Conservation (phyloP, 345 rosid genomes). For the Firmiana major region DNA sequence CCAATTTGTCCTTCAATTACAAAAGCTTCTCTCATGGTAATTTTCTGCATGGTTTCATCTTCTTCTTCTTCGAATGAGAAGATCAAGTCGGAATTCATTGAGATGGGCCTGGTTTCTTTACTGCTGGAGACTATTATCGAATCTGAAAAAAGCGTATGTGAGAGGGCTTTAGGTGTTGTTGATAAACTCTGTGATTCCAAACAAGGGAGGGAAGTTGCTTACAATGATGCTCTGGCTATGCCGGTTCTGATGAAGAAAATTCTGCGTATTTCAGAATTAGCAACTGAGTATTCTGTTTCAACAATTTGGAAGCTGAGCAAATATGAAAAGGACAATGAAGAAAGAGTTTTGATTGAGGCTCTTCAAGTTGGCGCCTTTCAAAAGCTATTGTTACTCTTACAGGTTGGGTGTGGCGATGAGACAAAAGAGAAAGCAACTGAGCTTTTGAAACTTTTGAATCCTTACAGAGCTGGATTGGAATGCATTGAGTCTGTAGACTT, state of each 20-base stretch:
- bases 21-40: background rate
- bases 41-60: slow-evolving; percentile 22
- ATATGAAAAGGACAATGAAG: slow-evolving; percentile 24
- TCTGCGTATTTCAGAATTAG: slow-evolving; percentile 1
- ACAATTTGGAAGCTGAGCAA: slow-evolving; percentile 43
- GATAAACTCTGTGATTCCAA: background rate
- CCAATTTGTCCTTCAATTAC: slow-evolving; percentile 20
- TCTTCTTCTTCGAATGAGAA: slow-evolving; percentile 2
- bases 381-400: slow-evolving; percentile 52
- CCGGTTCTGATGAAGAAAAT: background rate
- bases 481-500: slow-evolving; percentile 58
- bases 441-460: slow-evolving; percentile 54
- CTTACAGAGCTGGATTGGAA: slow-evolving; percentile 47
- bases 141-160: background rate
- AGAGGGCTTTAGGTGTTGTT: background rate
- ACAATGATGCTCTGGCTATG: background rate
- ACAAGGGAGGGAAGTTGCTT: slow-evolving; percentile 10
- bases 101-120: slow-evolving; percentile 24
- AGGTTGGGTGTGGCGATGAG: slow-evolving; percentile 40
- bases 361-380: slow-evolving; percentile 59
- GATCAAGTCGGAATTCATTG: slow-evolving; percentile 18
- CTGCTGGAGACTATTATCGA: background rate
- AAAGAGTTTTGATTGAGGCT: slow-evolving; percentile 29
- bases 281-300: slow-evolving; percentile 40
- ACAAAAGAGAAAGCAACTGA: slow-evolving; percentile 60